Evolutionary conservation across 306 rosid genomes (phyloP), one percentile per base, ranked within the genome.

Genomic region (Castanea sativa): DNA sequence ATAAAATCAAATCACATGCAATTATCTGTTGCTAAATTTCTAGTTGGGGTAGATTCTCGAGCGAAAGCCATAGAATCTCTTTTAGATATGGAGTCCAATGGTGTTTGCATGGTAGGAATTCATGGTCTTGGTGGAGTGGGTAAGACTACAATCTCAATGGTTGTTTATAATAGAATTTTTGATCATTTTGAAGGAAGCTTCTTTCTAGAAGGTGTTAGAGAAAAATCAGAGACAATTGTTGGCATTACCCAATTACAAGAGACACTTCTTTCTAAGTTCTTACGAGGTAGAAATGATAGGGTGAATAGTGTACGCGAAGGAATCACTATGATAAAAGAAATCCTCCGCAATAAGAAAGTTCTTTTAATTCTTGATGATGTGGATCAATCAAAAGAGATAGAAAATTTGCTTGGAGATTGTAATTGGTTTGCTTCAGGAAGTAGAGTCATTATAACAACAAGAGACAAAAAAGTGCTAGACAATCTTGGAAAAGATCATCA

Each of bases 291-390:
- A 33, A 60, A 55, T 73, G 32, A 49, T 25, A 72, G 63, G 55
- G 63, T 73, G 52, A 52, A 61, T 29, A 55, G 45, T 49, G 9
- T 30, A 10, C 52, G 20, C 21, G 16, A 49, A 45, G 73, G 82
- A 52, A 79, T 60, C 61, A 13, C 61, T 27, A 68, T 30, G 13
- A 49, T 79, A 69, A 61, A 71, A 63, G 21, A 18, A 6, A 72
- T 61, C 64, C 72, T 79, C 45, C 41, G 4, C 8, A 6, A 25
- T 21, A 79, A 73, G 73, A 73, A 73, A 53, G 82, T 79, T 32
- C 73, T 79, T 49, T n/a, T 79, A 23, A 33, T 79, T 59, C 78
- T 79, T 61, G 82, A 79, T 71, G 78, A 73, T 45, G 67, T 79
- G 52, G 82, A 79, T 30, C 30, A 61, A 45, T 29, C 45, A 41